Conservation (phyloP, 1,139 yeast genomes). For the Yamadazyma epiphylla region DNA sequence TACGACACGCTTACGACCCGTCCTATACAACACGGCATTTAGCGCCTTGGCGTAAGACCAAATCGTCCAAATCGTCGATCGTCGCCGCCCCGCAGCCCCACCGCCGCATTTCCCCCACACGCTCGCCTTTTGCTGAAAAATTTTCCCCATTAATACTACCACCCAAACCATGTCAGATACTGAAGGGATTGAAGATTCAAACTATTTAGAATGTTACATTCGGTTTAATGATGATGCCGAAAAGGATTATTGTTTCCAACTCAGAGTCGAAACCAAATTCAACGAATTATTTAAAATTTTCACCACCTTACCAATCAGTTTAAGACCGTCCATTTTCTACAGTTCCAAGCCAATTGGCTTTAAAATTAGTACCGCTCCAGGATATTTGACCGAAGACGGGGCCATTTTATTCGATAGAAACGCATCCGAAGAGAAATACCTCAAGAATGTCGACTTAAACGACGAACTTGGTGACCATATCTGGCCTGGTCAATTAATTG, state of each 20-base stretch:
- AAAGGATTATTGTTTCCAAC: constrained; percentile 85
- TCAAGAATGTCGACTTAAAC: constrained; percentile 39
- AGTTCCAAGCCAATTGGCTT: constrained; percentile 62
- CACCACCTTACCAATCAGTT: constrained; percentile 61
- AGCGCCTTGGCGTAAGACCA: too few species aligned
- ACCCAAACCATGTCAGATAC: constrained; percentile 6
- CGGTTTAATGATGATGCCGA: constrained; percentile 83
- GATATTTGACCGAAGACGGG: constrained; percentile 81
- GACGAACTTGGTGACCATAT: constrained; percentile 54
- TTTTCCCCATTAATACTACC: not conserved
- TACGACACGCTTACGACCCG: too few species aligned
- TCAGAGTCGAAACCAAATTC: constrained; percentile 55
- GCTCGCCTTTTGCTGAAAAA: not conserved
- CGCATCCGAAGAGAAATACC: constrained; percentile 46
- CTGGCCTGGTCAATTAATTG: constrained; percentile 88
- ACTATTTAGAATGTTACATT: constrained; percentile 62
- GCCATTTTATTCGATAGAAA: constrained; percentile 64
- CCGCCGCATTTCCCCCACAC: not conserved
- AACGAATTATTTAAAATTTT: constrained; percentile 60
- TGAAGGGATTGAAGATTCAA: constrained; percentile 18
- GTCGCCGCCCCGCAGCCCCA: not conserved
- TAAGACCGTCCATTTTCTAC: constrained; percentile 79
- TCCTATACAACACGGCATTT: too few species aligned
- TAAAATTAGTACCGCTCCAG: constrained; percentile 71
- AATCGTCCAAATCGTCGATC: too few species aligned